A percentile compares a stretch with the other conserved stretches of the same genome.
Conservation (phyloP, 805 yeast genomes). For the Saccharomycopsis schoenii region DNA sequence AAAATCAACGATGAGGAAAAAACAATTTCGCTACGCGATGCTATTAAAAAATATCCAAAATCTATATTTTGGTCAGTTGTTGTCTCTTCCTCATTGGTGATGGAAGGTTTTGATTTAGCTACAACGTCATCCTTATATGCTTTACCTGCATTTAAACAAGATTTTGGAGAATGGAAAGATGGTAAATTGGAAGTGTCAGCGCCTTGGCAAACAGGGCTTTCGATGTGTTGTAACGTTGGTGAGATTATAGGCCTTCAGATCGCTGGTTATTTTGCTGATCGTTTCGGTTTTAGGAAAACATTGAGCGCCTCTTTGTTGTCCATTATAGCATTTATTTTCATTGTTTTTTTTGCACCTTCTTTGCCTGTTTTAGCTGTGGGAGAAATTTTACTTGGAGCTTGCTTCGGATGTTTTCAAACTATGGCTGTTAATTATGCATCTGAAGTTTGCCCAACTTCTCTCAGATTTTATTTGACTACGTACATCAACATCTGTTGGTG, state of each 20-base stretch:
- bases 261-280: conserved; percentile 36
- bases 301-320: conserved; percentile 25
- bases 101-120: conserved; percentile 41
- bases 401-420: conserved; percentile 49
- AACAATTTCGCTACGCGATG: conserved; percentile 30
- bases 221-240: conserved; percentile 28
- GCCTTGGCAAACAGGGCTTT: conserved; percentile 32
- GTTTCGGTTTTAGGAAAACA: conserved; percentile 37
- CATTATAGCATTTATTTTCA: conserved; percentile 33
- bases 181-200: conserved; percentile 29
- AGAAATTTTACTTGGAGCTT: conserved; percentile 35
- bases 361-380: conserved; percentile 32
- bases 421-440: conserved; percentile 46
- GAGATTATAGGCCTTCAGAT: conserved; percentile 37
- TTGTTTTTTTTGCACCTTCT: conserved; percentile 37
- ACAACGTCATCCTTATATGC: conserved; percentile 35
- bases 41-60: conserved; percentile 30
- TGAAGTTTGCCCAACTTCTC: conserved; percentile 44
- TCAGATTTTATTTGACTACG: conserved; percentile 41
- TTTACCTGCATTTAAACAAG: conserved; percentile 33
- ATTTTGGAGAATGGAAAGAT: conserved; percentile 30
- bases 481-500: conserved; percentile 45
- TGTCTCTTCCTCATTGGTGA: conserved; percentile 34
- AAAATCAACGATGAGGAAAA: conserved; percentile 22
- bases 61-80: conserved; percentile 34